phyloP scores from a whole-genome alignment of 129 eudicot species.

The Arctium lappa region DNA sequence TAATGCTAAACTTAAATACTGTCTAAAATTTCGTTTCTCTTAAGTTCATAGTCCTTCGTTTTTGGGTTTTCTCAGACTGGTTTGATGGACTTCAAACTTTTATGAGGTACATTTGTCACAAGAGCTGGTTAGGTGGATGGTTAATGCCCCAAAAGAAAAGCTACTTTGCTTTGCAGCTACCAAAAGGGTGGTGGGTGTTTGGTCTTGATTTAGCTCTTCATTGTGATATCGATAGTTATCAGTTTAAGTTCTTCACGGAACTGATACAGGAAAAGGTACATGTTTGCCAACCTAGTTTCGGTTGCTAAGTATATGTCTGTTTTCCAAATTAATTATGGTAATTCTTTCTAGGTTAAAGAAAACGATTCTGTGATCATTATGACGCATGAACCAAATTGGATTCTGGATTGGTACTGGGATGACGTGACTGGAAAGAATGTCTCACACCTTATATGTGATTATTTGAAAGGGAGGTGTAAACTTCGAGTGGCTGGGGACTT shows the following conservation, averaged over 20 bases:
- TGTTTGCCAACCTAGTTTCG: not conserved
- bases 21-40: not conserved
- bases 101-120: conserved; percentile 96
- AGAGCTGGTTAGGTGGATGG: conserved; percentile 99
- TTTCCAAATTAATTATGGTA: too few relatives aligned
- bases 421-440: conserved; percentile 80
- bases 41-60: not conserved
- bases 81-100: conserved; percentile 96
- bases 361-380: conserved; percentile 87
- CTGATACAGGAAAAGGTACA: conserved; percentile 74
- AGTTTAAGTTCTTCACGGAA: conserved; percentile 89
- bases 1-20: not conserved
- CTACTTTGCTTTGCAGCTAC: conserved; percentile 89
- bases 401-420: conserved; percentile 95
- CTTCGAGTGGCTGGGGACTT: conserved; percentile 91
- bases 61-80: conserved; percentile 58
- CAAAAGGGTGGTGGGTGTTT: conserved; percentile 95
- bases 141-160: conserved; percentile 96
- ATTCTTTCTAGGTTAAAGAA: conserved; percentile 63
- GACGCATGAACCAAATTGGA: conserved; percentile 98
- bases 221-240: conserved; percentile 88
- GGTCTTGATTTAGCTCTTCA: conserved; percentile 97
- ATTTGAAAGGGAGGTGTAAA: conserved; percentile 83
- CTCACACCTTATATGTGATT: conserved; percentile 69
- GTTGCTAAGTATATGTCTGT: too few relatives aligned